phyloP scores from a whole-genome alignment of 768 basidiomycete genomes.

The Lactarius akahatsu region DNA sequence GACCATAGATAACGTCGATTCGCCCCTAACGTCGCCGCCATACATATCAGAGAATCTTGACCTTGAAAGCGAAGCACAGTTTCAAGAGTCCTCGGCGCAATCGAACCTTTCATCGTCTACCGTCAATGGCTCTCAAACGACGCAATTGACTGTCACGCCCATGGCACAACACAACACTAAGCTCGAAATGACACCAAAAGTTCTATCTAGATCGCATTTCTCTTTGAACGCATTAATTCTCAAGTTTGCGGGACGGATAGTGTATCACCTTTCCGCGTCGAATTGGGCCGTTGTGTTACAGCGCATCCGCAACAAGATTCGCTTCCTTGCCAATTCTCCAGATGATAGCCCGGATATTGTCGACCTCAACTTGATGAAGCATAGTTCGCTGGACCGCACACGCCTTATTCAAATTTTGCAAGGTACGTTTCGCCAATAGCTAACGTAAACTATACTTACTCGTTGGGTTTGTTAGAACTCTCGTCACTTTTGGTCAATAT shows the following conservation, averaged over 20 bases:
- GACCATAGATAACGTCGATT: constrained; percentile 44
- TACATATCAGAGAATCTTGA: constrained; percentile 25
- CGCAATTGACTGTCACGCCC: constrained; percentile 30
- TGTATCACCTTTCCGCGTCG: constrained; percentile 83
- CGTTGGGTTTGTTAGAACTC: constrained; percentile 50
- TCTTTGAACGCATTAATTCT: constrained; percentile 63
- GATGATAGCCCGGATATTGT: constrained; percentile 64
- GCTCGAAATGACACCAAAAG: constrained; percentile 65
- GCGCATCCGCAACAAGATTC: constrained; percentile 68
- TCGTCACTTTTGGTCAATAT: constrained; percentile 82
- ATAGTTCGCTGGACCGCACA: constrained; percentile 68
- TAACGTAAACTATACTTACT: constrained; percentile 9
- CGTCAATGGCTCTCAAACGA: constrained; percentile 28
- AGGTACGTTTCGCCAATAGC: constrained; percentile 42
- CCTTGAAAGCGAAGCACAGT: constrained; percentile 5
- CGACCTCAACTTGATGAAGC: constrained; percentile 76
- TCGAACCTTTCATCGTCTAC: constrained; percentile 24
- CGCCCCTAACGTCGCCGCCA: constrained; percentile 30
- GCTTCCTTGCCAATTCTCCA: constrained; percentile 51
- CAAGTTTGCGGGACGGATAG: constrained; percentile 72
- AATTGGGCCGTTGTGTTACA: constrained; percentile 82
- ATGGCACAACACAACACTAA: constrained; percentile 34
- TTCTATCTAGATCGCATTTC: constrained; percentile 52
- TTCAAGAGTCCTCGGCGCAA: constrained; percentile 8
- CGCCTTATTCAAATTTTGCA: constrained; percentile 71